phyloP scores from a whole-genome alignment of 345 rosid species.

The Gossypium australe region DNA sequence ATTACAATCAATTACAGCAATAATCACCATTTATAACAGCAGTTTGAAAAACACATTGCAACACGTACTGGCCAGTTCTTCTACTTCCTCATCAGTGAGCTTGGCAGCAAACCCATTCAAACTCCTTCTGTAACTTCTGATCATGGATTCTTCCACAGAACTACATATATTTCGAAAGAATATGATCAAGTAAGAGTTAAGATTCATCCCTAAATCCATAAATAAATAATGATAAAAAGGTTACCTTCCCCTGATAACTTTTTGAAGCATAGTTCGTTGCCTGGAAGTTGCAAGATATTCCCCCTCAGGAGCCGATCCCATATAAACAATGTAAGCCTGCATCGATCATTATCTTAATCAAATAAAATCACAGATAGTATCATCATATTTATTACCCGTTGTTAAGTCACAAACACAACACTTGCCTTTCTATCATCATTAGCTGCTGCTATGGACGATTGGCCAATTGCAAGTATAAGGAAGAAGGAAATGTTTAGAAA shows the following conservation, averaged over 20 bases:
- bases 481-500: not conserved
- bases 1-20: not conserved
- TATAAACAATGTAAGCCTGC: conserved; percentile 37
- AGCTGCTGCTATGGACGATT: not conserved
- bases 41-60: not conserved
- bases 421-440: not conserved
- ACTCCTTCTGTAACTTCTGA: conserved; percentile 34
- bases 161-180: conserved; percentile 6
- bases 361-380: not conserved
- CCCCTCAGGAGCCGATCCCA: conserved; percentile 31
- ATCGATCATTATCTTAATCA: not conserved
- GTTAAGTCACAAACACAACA: not conserved
- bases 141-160: conserved; percentile 18
- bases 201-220: not conserved
- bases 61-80: conserved; percentile 1
- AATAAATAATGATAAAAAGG: not conserved
- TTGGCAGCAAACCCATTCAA: conserved; percentile 40
- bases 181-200: not conserved
- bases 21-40: not conserved
- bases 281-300: conserved; percentile 22
- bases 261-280: conserved; percentile 35
- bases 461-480: not conserved
- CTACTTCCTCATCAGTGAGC: conserved; percentile 16
- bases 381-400: not conserved
- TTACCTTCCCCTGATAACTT: conserved; percentile 24